phyloP scores from a whole-genome alignment of 1,139 yeast species.

The Kodamaea anthophila region DNA sequence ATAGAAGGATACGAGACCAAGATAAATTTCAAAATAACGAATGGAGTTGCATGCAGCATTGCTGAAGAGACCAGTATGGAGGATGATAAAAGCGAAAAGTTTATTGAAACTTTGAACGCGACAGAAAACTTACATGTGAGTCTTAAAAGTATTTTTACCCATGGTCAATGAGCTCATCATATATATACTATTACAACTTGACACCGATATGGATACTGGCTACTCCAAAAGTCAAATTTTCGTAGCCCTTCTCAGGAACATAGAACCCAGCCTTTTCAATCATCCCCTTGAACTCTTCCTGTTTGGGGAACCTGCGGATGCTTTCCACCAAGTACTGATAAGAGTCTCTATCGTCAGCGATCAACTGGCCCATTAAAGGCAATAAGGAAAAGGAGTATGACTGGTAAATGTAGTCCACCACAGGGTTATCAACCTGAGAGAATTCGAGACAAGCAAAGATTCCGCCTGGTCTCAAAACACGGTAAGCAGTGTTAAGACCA shows the following conservation, averaged over 20 bases:
- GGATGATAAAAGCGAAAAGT: conserved; percentile 11
- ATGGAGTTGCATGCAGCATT: conserved; percentile 19
- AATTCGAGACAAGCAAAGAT: conserved; percentile 95
- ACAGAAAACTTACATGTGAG: conserved; percentile 29
- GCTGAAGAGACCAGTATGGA: conserved; percentile 24
- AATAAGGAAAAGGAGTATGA: conserved; percentile 82
- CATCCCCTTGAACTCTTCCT: conserved; percentile 87
- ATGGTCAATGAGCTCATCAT: conserved; percentile 2
- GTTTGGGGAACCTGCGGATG: conserved; percentile 85
- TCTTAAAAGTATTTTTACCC: no score
- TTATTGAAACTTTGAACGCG: conserved; percentile 22
- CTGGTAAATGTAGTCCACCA: conserved; percentile 71
- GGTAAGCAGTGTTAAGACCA: conserved; percentile 87
- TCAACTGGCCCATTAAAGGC: conserved; percentile 92
- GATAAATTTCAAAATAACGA: conserved; percentile 21
- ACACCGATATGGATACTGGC: conserved; percentile 97
- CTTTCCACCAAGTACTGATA: conserved; percentile 95
- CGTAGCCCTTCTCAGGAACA: conserved; percentile 82
- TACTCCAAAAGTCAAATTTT: conserved; percentile 91
- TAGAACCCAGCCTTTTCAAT: conserved; percentile 93
- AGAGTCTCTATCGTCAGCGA: conserved; percentile 92
- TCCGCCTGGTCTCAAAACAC: conserved; percentile 98
- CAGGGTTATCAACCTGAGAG: conserved; percentile 79
- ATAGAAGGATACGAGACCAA: conserved; percentile 12
- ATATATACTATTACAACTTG: conserved; percentile 42